phyloP scores from a whole-genome alignment of 768 basidiomycete genomes.

The Vararia minispora region DNA sequence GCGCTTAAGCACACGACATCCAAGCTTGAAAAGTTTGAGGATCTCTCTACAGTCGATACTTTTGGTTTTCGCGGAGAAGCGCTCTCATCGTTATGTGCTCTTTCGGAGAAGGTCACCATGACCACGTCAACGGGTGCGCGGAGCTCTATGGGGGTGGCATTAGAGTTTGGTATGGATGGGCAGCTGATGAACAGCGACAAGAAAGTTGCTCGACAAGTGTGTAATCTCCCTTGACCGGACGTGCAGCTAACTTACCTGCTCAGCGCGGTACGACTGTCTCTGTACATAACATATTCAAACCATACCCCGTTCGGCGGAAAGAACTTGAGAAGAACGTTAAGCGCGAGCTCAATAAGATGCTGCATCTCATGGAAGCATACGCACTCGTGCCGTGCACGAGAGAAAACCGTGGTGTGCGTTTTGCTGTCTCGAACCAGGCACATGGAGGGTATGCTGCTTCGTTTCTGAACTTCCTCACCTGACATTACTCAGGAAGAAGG shows the following conservation, averaged over 20 bases:
- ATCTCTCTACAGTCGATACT: constrained; percentile 60
- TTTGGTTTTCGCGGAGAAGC: constrained; percentile 98
- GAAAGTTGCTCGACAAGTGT: constrained; percentile 70
- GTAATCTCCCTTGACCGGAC: not conserved
- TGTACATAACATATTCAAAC: constrained; percentile 60
- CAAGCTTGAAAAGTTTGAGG: constrained; percentile 68
- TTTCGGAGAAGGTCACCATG: constrained; percentile 59
- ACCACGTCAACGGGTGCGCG: constrained; percentile 62
- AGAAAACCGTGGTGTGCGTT: constrained; percentile 49
- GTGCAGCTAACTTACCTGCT: not conserved
- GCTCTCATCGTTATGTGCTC: constrained; percentile 82
- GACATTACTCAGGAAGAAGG: constrained; percentile 36
- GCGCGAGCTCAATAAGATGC: constrained; percentile 78
- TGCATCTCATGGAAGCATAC: constrained; percentile 78
- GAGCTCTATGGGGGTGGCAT: constrained; percentile 66
- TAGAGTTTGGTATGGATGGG: constrained; percentile 67
- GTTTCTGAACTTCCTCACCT: not conserved
- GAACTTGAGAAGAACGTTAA: constrained; percentile 85
- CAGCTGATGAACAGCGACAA: constrained; percentile 37
- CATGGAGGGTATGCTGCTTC: constrained; percentile 51
- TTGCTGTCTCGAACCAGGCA: constrained; percentile 59
- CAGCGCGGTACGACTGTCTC: constrained; percentile 83
- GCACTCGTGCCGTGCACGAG: constrained; percentile 71
- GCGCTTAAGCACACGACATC: constrained; percentile 92
- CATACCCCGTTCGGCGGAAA: constrained; percentile 84